Percentiles rank a stretch among this genome's conserved stretches.
Conservation (phyloP, 306 rosid species). For the Oemleria cerasiformis region DNA sequence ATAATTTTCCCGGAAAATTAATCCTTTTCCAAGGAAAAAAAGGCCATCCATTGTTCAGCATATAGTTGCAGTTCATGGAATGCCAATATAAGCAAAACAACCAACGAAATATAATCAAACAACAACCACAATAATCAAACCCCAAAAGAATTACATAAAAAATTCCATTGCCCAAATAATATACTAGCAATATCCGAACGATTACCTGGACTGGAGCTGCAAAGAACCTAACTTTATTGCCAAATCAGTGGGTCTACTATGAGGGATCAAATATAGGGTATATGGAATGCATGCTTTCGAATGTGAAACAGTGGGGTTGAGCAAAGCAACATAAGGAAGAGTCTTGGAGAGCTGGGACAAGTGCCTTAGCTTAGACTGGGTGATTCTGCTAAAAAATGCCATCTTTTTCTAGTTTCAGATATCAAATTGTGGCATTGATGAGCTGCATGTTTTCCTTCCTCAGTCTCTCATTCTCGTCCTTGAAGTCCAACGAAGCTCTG, state of each 20-base stretch:
- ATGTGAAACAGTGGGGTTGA: slow-evolving; percentile 25
- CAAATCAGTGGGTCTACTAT: slow-evolving; percentile 27
- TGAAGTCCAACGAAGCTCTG: too few relatives aligned
- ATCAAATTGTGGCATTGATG: slow-evolving; percentile 19
- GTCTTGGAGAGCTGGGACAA: slow-evolving; percentile 31
- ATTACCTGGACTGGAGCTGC: slow-evolving; percentile 67
- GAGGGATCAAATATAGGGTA: slow-evolving; percentile 24
- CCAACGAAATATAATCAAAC: not conserved
- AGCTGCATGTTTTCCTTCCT: too few relatives aligned
- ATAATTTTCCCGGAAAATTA: too few relatives aligned
- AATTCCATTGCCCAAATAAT: not conserved
- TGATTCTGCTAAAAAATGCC: slow-evolving; percentile 53
- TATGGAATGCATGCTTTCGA: slow-evolving; percentile 25
- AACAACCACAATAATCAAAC: not conserved
- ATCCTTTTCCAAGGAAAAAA: too few relatives aligned
- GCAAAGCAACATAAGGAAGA: slow-evolving; percentile 28
- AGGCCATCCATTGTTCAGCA: too few relatives aligned
- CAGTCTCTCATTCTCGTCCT: too few relatives aligned
- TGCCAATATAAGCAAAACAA: not conserved
- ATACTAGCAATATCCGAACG: not conserved
- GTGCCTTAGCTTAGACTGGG: slow-evolving; percentile 42
- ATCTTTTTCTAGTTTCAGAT: slow-evolving; percentile 30
- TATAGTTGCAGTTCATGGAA: too few relatives aligned
- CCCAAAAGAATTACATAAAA: not conserved
- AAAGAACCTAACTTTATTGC: slow-evolving; percentile 43